These are phyloP conservation scores for Linnemannia schmuckeri DNA, from an alignment of 192 early-diverging fungal genomes.

Conservation along the genomic window DNA sequence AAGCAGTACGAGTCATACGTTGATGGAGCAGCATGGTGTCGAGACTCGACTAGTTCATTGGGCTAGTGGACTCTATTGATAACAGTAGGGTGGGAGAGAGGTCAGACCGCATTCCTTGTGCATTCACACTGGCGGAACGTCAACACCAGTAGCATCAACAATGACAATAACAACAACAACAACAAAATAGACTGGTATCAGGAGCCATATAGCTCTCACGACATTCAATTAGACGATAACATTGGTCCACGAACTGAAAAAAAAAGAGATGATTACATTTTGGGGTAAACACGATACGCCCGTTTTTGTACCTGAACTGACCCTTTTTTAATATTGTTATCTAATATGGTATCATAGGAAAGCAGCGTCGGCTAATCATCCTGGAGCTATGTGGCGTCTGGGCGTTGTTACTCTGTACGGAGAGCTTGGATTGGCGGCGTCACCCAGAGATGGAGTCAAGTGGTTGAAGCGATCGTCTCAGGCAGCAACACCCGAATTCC, in stretches of 20 bases:
- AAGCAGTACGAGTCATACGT: background rate
- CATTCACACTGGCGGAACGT: background rate
- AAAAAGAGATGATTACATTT: background rate
- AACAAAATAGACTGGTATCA: background rate
- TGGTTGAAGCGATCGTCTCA: slow-evolving; percentile 73
- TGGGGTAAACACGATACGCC: background rate
- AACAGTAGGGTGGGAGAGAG: background rate
- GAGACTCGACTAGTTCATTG: background rate
- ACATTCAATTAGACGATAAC: background rate
- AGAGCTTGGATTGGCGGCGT: slow-evolving; percentile 64
- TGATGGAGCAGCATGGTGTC: background rate
- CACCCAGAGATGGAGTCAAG: slow-evolving; percentile 71
- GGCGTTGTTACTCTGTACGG: slow-evolving; percentile 73
- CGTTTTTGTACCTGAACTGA: background rate
- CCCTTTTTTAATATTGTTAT: background rate
- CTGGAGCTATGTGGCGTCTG: slow-evolving; percentile 76
- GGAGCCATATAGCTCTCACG: background rate
- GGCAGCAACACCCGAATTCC: slow-evolving; percentile 70
- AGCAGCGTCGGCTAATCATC: slow-evolving; percentile 76
- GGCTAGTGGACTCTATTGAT: background rate
- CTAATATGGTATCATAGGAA: slow-evolving; percentile 57
- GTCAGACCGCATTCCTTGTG: background rate
- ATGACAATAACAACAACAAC: background rate
- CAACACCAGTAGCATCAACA: background rate
- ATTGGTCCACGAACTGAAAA: background rate